Evolutionary conservation across 768 basidiomycete species (phyloP).

Genomic region (Butyriboletus loyo): DNA sequence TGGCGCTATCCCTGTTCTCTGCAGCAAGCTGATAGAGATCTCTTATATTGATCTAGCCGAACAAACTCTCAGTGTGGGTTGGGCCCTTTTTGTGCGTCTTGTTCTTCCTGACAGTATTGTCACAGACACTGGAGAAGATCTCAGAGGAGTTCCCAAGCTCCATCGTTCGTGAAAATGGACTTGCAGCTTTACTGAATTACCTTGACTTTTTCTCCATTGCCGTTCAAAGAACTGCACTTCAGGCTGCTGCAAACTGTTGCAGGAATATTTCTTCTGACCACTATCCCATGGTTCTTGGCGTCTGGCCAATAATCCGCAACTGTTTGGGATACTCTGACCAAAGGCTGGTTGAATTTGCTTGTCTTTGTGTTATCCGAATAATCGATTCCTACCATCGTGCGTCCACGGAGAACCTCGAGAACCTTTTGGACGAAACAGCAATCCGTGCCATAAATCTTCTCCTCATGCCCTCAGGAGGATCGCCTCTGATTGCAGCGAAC

Average conservation of each 20-base stretch:
- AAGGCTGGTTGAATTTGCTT: constrained; percentile 95
- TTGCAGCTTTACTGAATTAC: constrained; percentile 89
- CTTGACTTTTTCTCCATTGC: constrained; percentile 99
- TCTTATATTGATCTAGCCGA: constrained; percentile 98
- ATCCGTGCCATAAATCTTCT: constrained; percentile 84
- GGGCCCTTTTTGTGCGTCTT: background rate
- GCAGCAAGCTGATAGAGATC: constrained; percentile 96
- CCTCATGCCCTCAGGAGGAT: constrained; percentile 81
- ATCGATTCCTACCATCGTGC: constrained; percentile 90
- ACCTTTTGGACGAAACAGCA: constrained; percentile 72
- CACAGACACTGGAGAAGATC: constrained; percentile 94
- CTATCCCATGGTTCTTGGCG: constrained; percentile 83
- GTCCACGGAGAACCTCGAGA: constrained; percentile 82
- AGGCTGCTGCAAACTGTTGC: constrained; percentile 96
- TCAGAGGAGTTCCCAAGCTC: constrained; percentile 96
- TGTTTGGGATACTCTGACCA: constrained; percentile 92
- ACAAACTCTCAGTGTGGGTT: constrained; percentile 92
- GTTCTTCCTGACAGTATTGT: constrained; percentile 14
- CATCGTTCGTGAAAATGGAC: constrained; percentile 93
- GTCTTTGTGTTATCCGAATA: constrained; percentile 90
- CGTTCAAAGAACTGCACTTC: constrained; percentile 93
- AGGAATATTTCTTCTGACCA: constrained; percentile 87
- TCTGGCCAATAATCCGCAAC: constrained; percentile 91
- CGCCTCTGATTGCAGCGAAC: constrained; percentile 78
- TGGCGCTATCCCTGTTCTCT: constrained; percentile 96